A percentile compares a stretch with the other conserved stretches of the same genome.
Conservation (phyloP, 176 grass and related monocot species). For the Poa pratensis region DNA sequence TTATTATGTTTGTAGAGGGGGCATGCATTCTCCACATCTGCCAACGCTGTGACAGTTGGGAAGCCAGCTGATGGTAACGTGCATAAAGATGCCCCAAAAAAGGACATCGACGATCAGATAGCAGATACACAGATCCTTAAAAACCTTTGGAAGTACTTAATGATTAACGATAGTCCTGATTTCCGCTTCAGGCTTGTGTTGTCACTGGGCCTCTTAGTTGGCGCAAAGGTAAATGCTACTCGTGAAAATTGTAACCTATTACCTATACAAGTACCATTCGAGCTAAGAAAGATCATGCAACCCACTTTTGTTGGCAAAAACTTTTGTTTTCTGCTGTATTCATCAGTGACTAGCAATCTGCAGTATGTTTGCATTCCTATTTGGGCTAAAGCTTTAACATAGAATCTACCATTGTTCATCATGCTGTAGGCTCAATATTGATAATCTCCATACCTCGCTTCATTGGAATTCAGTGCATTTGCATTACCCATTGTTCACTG, state of each 20-base stretch:
- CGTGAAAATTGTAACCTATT: slow-evolving; percentile 1
- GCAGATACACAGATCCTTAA: slow-evolving; percentile 76
- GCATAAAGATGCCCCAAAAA: slow-evolving; percentile 53
- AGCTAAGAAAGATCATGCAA: not conserved
- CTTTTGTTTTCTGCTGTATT: slow-evolving; percentile 22
- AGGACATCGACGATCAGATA: slow-evolving; percentile 73
- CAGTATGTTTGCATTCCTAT: slow-evolving; percentile 16
- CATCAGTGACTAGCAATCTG: not conserved
- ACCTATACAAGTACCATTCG: not conserved
- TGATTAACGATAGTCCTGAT: slow-evolving; percentile 80
- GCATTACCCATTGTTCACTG: not conserved
- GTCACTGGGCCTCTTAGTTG: slow-evolving; percentile 80
- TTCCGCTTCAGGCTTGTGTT: slow-evolving; percentile 86
- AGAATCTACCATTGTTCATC: slow-evolving; percentile 25
- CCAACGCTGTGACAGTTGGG: slow-evolving; percentile 52
- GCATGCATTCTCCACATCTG: slow-evolving; percentile 79
- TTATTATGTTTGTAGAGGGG: slow-evolving; percentile 54
- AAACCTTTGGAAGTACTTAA: slow-evolving; percentile 83
- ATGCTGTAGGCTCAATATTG: slow-evolving; percentile 13
- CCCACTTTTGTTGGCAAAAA: not conserved
- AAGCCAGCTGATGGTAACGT: slow-evolving; percentile 60
- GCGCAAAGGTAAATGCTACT: slow-evolving; percentile 78
- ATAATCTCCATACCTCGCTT: not conserved
- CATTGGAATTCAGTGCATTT: slow-evolving; percentile 25
- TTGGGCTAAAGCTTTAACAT: not conserved